Base-by-base conservation (phyloP, 176 grass and related monocot genomes). In the Oryza glumipatula region DNA sequence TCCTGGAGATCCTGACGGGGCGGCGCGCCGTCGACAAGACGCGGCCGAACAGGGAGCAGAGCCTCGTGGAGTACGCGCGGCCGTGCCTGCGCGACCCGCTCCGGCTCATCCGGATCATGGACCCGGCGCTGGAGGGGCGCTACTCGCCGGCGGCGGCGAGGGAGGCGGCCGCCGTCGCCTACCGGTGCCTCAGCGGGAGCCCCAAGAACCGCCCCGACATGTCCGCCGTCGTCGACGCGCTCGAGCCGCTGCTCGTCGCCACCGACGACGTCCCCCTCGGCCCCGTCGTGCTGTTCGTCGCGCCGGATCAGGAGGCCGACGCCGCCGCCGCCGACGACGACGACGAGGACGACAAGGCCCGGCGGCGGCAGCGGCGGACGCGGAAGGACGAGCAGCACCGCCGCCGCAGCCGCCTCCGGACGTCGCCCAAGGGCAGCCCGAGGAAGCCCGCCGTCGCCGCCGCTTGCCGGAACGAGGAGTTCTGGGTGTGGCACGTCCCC, bases 181-280 rank as follows among this genome's bases (percentile, higher is more conserved):
- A 98, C 87, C 91, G 80, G 11, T 98, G 96, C 87, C 68, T 98
- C 2, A 90, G 89, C 85, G 7, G 90, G 12, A 92, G 82, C 69
- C 87, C 91, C 26, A 98, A 98, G 88, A 90, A 88, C 71, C 85
- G 96, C 70, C 93, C 91, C 15, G 82, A 94, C 63, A 98, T 95
- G 93, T 95, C 89, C 35, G 64, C 89, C 88, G 82, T 95, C 61
- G 91, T 95, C 16, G 69, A 90, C 39, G 79, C 85, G 28, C 87
- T 98, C 79, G 91, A 98, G 87, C 96, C 93, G n/a, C 89, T 98
- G 36, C 82, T 98, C 1, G 28, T 60, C 73, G 14, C 81, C 70
- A 67, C 74, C 45, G 87, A 95, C 48, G 93, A 98, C 73, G 82
- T 90, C 44, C 85, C 69, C 0, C 44, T 74, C 1, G 87, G 73